Evolutionary conservation across 2,329 filamentous ascomycete genomes (phyloP), one percentile per base, ranked within the genome.

Genomic region (Fusarium cicatricum): DNA sequence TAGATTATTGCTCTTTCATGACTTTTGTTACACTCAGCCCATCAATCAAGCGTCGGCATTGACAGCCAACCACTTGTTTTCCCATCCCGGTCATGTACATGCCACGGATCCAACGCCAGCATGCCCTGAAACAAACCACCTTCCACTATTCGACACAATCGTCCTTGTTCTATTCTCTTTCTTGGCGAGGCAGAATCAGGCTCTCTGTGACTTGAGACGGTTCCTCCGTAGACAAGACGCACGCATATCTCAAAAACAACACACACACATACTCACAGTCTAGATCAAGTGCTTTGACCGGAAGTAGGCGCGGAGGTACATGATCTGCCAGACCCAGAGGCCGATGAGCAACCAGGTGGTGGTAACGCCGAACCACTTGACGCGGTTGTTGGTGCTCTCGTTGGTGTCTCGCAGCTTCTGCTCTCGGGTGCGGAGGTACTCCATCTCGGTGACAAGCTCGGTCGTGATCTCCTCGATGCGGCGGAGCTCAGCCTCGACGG

Each of bases 291-390:
- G 75, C 73, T 77, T 77, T 50, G 74, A 76, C 83, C 92, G 88
- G 84, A 99, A 99, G 83, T 99, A 99, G 62, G 94, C 93, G 75
- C 95, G 85, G 78, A 99, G 83, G 78, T 99, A 99, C 74, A 99
- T 87, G 72, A 99, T 91, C 86, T 99, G 95, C 95, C 95, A 99
- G 36, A 82, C 92, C 76, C 95, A 96, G 68, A 99, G 82, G 29
- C 86, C 91, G 65, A 97, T 82, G 68, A 99, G 80, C 82, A 97
- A 89, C 60, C 92, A 90, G 80, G 97, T 98, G 23, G 94, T 98
- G 64, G 88, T 87, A 74, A 97, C 88, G 42, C 94, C 94, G 78
- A 99, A 99, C 92, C 92, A 98, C 83, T 98, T 99, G 71, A 99
- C 95, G 55, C 95, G 87, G 79, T 90, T 95, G 80, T 99, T 99